These are phyloP conservation scores for Coniochaeta hoffmannii DNA, from an alignment of 2,329 filamentous ascomycete genomes.

Conservation along the genomic window DNA sequence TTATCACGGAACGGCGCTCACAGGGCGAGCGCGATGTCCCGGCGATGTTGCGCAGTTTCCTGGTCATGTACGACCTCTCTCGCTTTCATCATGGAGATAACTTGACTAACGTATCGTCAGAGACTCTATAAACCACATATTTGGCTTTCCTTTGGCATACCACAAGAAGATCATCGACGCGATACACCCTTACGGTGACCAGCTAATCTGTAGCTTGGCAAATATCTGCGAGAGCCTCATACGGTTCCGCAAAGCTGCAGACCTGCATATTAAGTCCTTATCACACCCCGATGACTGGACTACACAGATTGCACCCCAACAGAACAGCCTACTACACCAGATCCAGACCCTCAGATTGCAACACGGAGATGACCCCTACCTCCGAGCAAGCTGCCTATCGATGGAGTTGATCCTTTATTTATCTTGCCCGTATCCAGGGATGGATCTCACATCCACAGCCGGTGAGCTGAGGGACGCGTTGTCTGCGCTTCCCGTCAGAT, in stretches of 20 bases:
- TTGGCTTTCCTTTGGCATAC: slow-evolving; percentile 10
- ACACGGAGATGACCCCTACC: background rate
- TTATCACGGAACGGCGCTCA: slow-evolving; percentile 8
- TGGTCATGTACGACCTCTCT: slow-evolving; percentile 4
- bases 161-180: slow-evolving; percentile 8
- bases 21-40: slow-evolving; percentile 5
- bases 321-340: background rate
- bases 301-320: background rate
- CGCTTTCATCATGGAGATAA: background rate
- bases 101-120: slow-evolving; percentile 4
- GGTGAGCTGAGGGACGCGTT: background rate
- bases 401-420: slow-evolving; percentile 16
- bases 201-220: background rate
- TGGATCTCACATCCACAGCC: background rate
- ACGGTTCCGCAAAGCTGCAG: background rate
- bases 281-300: background rate
- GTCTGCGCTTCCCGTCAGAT: background rate
- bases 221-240: background rate
- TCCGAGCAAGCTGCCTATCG: slow-evolving; percentile 7
- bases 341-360: background rate
- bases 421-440: slow-evolving; percentile 6
- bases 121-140: slow-evolving; percentile 9
- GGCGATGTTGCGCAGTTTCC: slow-evolving; percentile 5
- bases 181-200: background rate
- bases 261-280: background rate